Conservation (phyloP, 2,329 filamentous ascomycete genomes). For the Talaromyces pinophilus region DNA sequence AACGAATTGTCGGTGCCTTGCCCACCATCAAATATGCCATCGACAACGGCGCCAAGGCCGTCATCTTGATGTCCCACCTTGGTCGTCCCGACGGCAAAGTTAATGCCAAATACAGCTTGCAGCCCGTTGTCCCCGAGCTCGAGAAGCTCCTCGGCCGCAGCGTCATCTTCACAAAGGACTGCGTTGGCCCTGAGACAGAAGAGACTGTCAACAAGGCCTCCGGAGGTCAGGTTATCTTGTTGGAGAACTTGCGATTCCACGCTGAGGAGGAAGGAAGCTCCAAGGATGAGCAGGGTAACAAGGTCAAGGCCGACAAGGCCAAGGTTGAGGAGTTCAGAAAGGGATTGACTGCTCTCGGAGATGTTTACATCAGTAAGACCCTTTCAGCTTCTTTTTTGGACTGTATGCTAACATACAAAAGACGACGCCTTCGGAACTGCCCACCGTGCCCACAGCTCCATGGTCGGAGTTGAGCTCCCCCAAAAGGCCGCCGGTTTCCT, state of each 20-base stretch:
- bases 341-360: slow-evolving; percentile 88
- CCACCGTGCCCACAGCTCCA: slow-evolving; percentile 97
- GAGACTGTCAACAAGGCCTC: slow-evolving; percentile 80
- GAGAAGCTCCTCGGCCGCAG: slow-evolving; percentile 84
- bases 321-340: slow-evolving; percentile 93
- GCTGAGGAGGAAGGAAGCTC: slow-evolving; percentile 95
- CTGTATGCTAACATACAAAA: slow-evolving; percentile 40
- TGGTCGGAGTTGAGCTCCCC: slow-evolving; percentile 94
- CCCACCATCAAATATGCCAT: slow-evolving; percentile 94
- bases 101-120: slow-evolving; percentile 91
- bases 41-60: slow-evolving; percentile 85
- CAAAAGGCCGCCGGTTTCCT: slow-evolving; percentile 98
- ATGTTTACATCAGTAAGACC: slow-evolving; percentile 90
- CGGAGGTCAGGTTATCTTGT: slow-evolving; percentile 79
- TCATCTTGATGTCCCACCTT: slow-evolving; percentile 97
- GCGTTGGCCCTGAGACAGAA: slow-evolving; percentile 86
- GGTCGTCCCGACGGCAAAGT: slow-evolving; percentile 88
- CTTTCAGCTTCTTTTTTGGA: not conserved
- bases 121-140: slow-evolving; percentile 86
- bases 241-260: slow-evolving; percentile 99
- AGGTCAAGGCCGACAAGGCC: slow-evolving; percentile 94
- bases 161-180: slow-evolving; percentile 88
- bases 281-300: slow-evolving; percentile 93
- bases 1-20: slow-evolving; percentile 94
- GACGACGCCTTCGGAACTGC: slow-evolving; percentile 98